These are phyloP conservation scores for Sphaerulina populicola DNA, from an alignment of 2,329 filamentous ascomycete genomes.

Conservation along the genomic window DNA sequence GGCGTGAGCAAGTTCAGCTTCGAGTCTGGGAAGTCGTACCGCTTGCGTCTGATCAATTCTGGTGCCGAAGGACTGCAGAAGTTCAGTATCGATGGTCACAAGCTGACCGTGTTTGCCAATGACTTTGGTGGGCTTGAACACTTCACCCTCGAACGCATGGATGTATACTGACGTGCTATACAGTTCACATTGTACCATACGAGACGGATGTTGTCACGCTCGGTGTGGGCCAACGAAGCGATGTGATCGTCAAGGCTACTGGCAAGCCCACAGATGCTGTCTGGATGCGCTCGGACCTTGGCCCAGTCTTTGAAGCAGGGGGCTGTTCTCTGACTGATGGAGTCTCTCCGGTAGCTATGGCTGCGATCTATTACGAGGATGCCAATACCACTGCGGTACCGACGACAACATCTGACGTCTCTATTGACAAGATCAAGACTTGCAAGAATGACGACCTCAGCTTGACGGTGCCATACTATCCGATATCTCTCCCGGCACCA, in stretches of 20 bases:
- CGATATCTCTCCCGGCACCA: constrained; percentile 44
- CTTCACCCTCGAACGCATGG: not conserved
- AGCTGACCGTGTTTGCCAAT: constrained; percentile 37
- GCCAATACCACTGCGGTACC: constrained; percentile 42
- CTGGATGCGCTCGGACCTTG: constrained; percentile 41
- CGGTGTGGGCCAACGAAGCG: constrained; percentile 49
- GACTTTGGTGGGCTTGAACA: constrained; percentile 30
- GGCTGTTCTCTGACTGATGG: constrained; percentile 23
- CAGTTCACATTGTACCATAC: constrained; percentile 37
- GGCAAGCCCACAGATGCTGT: constrained; percentile 26
- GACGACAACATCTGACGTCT: constrained; percentile 43
- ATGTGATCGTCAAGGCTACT: constrained; percentile 39
- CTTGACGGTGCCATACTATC: constrained; percentile 46
- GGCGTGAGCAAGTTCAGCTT: constrained; percentile 34
- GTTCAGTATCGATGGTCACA: constrained; percentile 43
- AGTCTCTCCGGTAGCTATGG: constrained; percentile 46
- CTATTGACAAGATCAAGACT: constrained; percentile 35
- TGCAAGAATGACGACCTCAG: constrained; percentile 53
- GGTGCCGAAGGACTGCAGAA: constrained; percentile 38
- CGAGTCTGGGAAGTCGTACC: constrained; percentile 35
- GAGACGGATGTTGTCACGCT: constrained; percentile 42
- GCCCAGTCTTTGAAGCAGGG: constrained; percentile 51
- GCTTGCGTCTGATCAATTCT: constrained; percentile 38
- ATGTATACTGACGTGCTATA: not conserved
- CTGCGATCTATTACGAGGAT: constrained; percentile 57